Evolutionary conservation across 176 grass and related monocot species (phyloP), one percentile per base, ranked within the genome.

Genomic region (Secale cereale): DNA sequence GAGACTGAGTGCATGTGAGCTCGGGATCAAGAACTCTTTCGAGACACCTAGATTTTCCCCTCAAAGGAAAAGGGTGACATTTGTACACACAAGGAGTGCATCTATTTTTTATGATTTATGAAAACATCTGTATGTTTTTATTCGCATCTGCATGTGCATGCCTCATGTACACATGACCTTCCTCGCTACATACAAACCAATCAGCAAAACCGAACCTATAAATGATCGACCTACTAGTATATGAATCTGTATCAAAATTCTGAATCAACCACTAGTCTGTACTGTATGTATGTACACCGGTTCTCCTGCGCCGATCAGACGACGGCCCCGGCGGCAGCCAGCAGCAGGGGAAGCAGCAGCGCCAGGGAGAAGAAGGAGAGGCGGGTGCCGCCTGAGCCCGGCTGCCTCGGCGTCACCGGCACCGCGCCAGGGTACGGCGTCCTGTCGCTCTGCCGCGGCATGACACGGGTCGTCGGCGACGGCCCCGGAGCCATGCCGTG

Each of bases 291-390:
- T 74, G 41, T 30, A 74, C 70, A 74, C 70, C 39, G 1, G 0
- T 16, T 28, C 23, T 45, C 39, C 29, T 0, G 30, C 5, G 2
- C 11, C n/a, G 61, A 15, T 68, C 50, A 88, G 54, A 71, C 23
- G 0, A 88, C 9, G 0, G 68, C 31, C 0, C 65, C 81, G 4
- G 17, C 12, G 36, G 22, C 54, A 26, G 1, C 37, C 40, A 88
- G n/a, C 40, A 88, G n/a, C 40, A 81, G 3, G 8, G 67, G 83
- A 61, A 79, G 77, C 27, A 81, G 22, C 65, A 83, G 37, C 70
- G 25, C 2, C 57, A 76, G 0, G 56, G 37, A 63, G 36, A 13
- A 33, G 11, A 15, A 32, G 56, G 8, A 28, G 50, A 2, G 39
- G 71, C 29, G 26, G 23, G 54, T 52, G 63, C 13, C 10, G 17